phyloP scores from a whole-genome alignment of 73 alveolate species.

The Paramecium tetraurelia region DNA sequence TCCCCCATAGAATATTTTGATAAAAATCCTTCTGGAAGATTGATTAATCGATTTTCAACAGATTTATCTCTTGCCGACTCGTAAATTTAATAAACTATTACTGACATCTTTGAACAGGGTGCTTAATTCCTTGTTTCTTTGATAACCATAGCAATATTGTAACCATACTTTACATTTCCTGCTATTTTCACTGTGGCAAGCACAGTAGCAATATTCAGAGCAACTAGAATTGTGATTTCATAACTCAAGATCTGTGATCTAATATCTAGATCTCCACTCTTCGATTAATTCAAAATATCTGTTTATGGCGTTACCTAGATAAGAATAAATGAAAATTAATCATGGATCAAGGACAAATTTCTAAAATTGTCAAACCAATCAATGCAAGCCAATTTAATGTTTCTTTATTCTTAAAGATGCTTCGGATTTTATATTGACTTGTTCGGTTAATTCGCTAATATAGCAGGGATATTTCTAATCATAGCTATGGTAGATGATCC shows the following conservation, averaged over 20 bases:
- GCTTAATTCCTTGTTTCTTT: not conserved
- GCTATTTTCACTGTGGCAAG: not conserved
- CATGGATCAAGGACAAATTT: not conserved
- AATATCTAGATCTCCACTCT: not conserved
- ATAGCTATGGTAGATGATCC: not conserved
- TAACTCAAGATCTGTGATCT: constrained; percentile 11
- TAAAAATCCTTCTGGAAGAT: constrained; percentile 69
- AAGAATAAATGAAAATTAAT: not conserved
- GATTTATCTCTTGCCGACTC: constrained; percentile 42
- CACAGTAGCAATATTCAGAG: not conserved
- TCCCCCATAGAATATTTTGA: constrained; percentile 58
- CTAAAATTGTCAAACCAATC: not conserved
- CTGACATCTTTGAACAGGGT: constrained; percentile 11
- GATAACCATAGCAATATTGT: not conserved
- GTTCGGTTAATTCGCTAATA: not conserved
- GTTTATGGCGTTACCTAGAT: constrained; percentile 5
- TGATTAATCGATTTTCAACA: constrained; percentile 65
- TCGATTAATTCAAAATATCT: constrained; percentile 17
- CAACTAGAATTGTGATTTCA: not conserved
- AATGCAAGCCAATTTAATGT: not conserved
- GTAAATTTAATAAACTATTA: not conserved
- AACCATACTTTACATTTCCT: constrained; percentile 11
- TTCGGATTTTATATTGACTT: constrained; percentile 13
- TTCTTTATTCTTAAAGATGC: not conserved
- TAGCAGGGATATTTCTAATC: not conserved